Evolutionary conservation across 768 basidiomycete genomes (phyloP).

Genomic region (Suillus clintonianus): DNA sequence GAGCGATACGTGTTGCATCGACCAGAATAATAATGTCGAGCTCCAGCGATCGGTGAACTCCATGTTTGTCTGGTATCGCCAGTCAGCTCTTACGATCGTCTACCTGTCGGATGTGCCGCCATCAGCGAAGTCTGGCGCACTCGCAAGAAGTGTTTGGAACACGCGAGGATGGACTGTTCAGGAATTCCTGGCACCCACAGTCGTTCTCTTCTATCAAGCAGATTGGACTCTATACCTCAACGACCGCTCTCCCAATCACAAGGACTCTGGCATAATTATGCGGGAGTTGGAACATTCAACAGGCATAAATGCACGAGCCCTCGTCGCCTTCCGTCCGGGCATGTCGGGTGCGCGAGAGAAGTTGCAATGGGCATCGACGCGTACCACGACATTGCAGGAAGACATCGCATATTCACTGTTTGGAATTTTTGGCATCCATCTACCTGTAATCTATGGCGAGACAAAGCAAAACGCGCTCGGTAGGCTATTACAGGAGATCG

Average conservation of each 20-base stretch:
- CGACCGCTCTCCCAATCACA: not conserved
- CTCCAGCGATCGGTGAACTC: not conserved
- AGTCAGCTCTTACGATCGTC: not conserved
- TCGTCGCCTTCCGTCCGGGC: not conserved
- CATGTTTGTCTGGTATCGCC: not conserved
- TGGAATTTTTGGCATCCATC: not conserved
- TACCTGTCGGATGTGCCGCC: too few species aligned
- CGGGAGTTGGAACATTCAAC: not conserved
- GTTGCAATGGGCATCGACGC: not conserved
- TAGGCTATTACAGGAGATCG: not conserved
- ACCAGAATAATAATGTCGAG: not conserved
- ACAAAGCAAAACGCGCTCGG: constrained; percentile 3
- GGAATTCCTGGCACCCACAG: not conserved
- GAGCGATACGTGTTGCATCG: not conserved
- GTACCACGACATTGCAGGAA: not conserved
- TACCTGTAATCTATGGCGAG: constrained; percentile 18
- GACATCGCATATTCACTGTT: not conserved
- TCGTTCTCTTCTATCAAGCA: too few species aligned
- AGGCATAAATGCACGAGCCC: not conserved
- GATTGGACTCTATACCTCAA: not conserved
- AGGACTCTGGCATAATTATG: not conserved
- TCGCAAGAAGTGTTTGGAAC: not conserved
- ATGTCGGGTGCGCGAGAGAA: not conserved
- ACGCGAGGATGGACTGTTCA: not conserved
- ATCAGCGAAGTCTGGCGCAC: not conserved